These are phyloP conservation scores for Paecilomyces sp. DNA, from an alignment of 2,329 filamentous ascomycete species.

Conservation along the genomic window DNA sequence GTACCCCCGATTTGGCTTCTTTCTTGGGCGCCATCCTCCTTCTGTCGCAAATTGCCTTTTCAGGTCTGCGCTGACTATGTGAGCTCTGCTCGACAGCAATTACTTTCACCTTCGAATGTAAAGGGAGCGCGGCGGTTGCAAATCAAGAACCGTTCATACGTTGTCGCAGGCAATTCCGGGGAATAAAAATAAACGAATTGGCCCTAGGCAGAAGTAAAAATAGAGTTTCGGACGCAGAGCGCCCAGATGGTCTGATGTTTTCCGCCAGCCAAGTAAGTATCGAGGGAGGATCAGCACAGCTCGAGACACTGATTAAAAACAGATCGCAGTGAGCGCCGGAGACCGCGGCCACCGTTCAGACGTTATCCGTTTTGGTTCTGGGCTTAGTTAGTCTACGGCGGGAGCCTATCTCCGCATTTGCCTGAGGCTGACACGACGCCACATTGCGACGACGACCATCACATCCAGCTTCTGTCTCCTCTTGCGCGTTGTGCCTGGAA, in stretches of 20 bases:
- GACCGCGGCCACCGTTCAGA: not conserved
- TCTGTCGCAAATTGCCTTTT: not conserved
- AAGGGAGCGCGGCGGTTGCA: not conserved
- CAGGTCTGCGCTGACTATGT: not conserved
- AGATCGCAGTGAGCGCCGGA: not conserved
- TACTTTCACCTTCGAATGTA: not conserved
- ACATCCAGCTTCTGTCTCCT: not conserved
- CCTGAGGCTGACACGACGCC: not conserved
- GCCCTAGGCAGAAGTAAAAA: not conserved
- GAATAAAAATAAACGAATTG: not conserved
- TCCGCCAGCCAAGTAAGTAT: not conserved
- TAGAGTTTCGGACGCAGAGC: not conserved
- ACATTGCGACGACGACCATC: not conserved
- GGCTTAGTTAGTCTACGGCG: not conserved
- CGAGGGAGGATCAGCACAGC: not conserved
- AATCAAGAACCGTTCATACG: not conserved
- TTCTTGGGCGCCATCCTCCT: slow-evolving; percentile 26
- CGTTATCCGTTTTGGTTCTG: not conserved
- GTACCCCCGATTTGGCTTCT: slow-evolving; percentile 19
- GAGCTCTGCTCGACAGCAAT: not conserved
- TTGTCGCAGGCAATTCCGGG: not conserved
- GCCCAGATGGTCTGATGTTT: not conserved
- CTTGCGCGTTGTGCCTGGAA: not conserved
- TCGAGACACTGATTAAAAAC: not conserved
- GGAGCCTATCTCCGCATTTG: not conserved